Conservation (phyloP, 2,329 filamentous ascomycete genomes). For the Aspergillus calidoustus region DNA sequence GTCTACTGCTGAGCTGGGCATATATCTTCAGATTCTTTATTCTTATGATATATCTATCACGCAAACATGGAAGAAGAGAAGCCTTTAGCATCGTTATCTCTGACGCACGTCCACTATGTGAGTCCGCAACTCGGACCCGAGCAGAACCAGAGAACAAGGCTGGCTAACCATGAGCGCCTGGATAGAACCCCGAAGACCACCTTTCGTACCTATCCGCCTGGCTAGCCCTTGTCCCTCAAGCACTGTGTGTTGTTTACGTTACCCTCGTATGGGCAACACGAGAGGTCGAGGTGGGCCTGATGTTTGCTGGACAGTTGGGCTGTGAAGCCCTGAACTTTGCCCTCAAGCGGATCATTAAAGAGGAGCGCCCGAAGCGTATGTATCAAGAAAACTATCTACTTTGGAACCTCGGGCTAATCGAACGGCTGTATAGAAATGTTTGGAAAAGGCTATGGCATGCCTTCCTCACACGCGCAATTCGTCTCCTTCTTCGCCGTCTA, state of each 20-base stretch:
- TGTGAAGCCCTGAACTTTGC: slow-evolving; percentile 91
- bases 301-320: slow-evolving; percentile 88
- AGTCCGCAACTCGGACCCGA: slow-evolving; percentile 37
- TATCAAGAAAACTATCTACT: slow-evolving; percentile 11
- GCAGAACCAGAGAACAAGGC: not conserved
- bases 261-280: slow-evolving; percentile 90
- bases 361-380: slow-evolving; percentile 82
- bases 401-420: not conserved
- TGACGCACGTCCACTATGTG: slow-evolving; percentile 97
- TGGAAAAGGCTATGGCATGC: slow-evolving; percentile 97
- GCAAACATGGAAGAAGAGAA: slow-evolving; percentile 35
- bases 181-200: slow-evolving; percentile 80
- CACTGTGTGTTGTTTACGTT: slow-evolving; percentile 84
- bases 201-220: slow-evolving; percentile 89
- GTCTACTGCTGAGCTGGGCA: not conserved
- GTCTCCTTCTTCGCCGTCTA: slow-evolving; percentile 89
- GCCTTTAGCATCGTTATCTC: slow-evolving; percentile 82
- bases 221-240: slow-evolving; percentile 92
- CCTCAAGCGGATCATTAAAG: slow-evolving; percentile 88
- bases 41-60: not conserved
- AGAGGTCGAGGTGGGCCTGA: slow-evolving; percentile 84
- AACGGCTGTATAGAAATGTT: slow-evolving; percentile 62
- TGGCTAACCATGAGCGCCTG: slow-evolving; percentile 7
- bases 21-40: not conserved
- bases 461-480: slow-evolving; percentile 92